A percentile compares a stretch with the other conserved stretches of the same genome.
These are phyloP conservation scores for Iberis pinnata DNA, from an alignment of 345 rosid genomes.

Conservation along the genomic window DNA sequence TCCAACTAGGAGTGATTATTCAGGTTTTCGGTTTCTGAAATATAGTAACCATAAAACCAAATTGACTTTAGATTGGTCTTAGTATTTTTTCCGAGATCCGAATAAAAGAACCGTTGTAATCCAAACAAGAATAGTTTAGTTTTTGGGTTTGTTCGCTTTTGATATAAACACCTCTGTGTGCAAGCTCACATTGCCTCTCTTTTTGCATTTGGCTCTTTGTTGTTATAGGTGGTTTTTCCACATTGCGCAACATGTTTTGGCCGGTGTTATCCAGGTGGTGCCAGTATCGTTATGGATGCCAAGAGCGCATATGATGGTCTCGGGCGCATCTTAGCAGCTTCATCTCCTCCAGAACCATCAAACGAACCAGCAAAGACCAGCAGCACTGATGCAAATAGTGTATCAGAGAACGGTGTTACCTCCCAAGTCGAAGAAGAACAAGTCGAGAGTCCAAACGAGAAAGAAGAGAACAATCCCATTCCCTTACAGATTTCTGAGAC, in stretches of 20 bases:
- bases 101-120: too few species aligned
- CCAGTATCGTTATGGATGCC: conserved; percentile 61
- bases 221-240: conserved; percentile 66
- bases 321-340: conserved; percentile 43
- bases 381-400: conserved; percentile 12
- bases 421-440: conserved; percentile 31
- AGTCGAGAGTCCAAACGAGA: conserved; percentile 23
- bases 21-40: too few species aligned
- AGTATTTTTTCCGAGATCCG: too few species aligned
- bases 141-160: background rate
- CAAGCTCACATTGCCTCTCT: conserved; percentile 7
- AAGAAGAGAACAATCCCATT: conserved; percentile 20
- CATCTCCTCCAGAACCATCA: conserved; percentile 47
- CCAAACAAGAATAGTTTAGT: too few species aligned
- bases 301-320: conserved; percentile 61
- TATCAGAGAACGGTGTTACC: conserved; percentile 49
- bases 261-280: conserved; percentile 87
- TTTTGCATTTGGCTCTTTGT: conserved; percentile 5
- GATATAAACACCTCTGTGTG: background rate
- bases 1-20: too few species aligned
- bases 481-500: conserved; percentile 18
- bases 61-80: too few species aligned
- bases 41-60: too few species aligned
- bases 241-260: conserved; percentile 86
- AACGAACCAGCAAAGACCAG: conserved; percentile 29